Evolutionary conservation across 176 grass and related monocot species (phyloP), one percentile per base, ranked within the genome.

Genomic region (Carex littledalei): DNA sequence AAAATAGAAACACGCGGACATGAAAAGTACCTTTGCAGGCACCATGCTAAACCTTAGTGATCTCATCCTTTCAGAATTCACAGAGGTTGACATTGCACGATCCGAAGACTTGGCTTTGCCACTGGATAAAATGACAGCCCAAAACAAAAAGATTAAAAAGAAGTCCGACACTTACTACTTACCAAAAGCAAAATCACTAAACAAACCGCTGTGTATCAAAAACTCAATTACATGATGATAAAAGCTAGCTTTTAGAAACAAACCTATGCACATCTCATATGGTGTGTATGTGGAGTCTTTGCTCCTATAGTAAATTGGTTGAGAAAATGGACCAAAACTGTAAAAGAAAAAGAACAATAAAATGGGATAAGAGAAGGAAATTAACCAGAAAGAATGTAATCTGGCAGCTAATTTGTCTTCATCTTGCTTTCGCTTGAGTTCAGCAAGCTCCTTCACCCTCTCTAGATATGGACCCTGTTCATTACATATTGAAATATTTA

Each of bases 381-480:
- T 43, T 60, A 86, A 94, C 95, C 91, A 87, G 54, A 93, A 98
- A 18, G 95, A 98, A 84, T 98, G 93, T 70, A 98, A 85, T 81
- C 84, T 93, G 26, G 90, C 88, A 85, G 91, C 86, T 56, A 67
- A 86, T 72, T 98, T 98, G 83, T 98, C 88, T 79, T 94, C 93
- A 15, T 93, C 95, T 86, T 98, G 95, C 58, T 91, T 94, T 78
- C 77, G 63, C 85, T 95, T 98, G 43, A 94, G 85, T 84, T 81
- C 79, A 89, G 87, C 83, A 87, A 94, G 86, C 72, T 90, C 87
- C 80, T 89, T 82, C 43, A 85, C 95, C 87, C 89, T 98, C 56
- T 85, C 83, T 72, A 98, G 84, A 93, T 93, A 98, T 43, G 73
- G 87, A 35, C 95, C 93, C 95, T 98, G 85, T 85, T 73, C 54